Base-by-base conservation (phyloP, 768 basidiomycete species). In the Gloeophyllum trabeum region DNA sequence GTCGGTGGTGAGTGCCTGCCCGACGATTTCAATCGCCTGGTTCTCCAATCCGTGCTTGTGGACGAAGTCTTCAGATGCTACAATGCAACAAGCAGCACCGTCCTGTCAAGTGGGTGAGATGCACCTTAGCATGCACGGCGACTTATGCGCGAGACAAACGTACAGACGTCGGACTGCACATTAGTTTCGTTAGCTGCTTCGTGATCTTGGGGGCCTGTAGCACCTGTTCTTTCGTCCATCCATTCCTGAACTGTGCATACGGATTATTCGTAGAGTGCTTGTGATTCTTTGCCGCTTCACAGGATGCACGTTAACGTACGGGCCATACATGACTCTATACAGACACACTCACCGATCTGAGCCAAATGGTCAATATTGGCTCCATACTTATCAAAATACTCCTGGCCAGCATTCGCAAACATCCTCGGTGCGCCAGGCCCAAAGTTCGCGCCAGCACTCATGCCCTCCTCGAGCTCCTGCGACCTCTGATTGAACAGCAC, bases 141-240 rank as follows among this genome's bases (percentile, higher is more conserved):
- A n/a, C n/a, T n/a, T n/a, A n/a, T n/a, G n/a, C n/a, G n/a, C 5
- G n/a, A 20, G 7, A 35, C 12, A 20, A 10, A 56, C 68, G 44
- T 46, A 75, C 83, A 25, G 76, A 88, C 24, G 87, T 91, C 1
- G 87, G 87, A 50, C 83, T 88, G 54, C 86, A 90, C 84, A 89
- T 90, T 56, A 75, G 80, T 58, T 83, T 83, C 2, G 87, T 87
- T 38, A 86, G 62, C 49, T 85, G 73, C 36, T 75, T 78, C 34
- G 70, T 81, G 54, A 89, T 76, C 61, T 79, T 79, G 4, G 73
- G 69, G 2, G 84, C 71, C 7, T 67, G 65, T 41, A 85, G 54
- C 21, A 89, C 70, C 51, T 89, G 71, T 49, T 87, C 77, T 16
- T 74, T 72, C 16, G 67, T 77, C 81, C 83, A 87, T 4, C 82